Base-by-base conservation (phyloP, 1,139 yeast genomes). In the Candida neerlandica region DNA sequence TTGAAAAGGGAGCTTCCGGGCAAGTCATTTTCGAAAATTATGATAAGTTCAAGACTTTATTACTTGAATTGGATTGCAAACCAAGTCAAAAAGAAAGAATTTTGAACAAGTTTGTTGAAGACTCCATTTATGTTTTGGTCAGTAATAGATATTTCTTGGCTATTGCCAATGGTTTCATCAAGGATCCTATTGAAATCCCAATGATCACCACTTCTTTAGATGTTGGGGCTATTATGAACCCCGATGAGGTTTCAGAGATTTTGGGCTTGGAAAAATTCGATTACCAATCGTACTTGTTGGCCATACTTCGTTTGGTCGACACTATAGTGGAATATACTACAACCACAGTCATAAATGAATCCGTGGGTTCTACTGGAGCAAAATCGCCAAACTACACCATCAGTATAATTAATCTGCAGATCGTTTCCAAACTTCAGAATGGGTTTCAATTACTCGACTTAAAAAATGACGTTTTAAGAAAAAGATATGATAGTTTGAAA, bases 361-460 rank as follows among this genome's bases (percentile, higher is more conserved):
- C 69, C 10, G 60, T 64, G 29, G 54, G 49, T 7, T 44, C 51
- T 7, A 44, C 42, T 12, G 51, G 49, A 2, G 35, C 55, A 18
- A 41, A 43, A 37, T 50, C 54, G 3, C 48, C 49, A 7, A 66
- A 65, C 43, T 67, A 65, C 48, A 56, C 64, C 12, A 51, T 66
- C 21, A 58, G 63, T 19, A 45, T 63, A 30, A 47, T 66, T 16
- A 68, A 68, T 51, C 62, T 61, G 54, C 59, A 64, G 48, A 48
- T 66, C n/a, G 58, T 65, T 16, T 53, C 65, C 9, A 64, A 60
- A 37, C 56, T 66, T 40, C 70, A 65, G 49, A 55, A 48, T 16
- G 73, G 71, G 5, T 68, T 65, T 51, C 67, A 64, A 51, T 56
- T 62, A 47, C 58, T 68, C 53, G 72, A 68, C 51, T 63, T 68